Base-by-base conservation (phyloP, 179 eudicot genomes). In the Heliamphora pulchella region DNA sequence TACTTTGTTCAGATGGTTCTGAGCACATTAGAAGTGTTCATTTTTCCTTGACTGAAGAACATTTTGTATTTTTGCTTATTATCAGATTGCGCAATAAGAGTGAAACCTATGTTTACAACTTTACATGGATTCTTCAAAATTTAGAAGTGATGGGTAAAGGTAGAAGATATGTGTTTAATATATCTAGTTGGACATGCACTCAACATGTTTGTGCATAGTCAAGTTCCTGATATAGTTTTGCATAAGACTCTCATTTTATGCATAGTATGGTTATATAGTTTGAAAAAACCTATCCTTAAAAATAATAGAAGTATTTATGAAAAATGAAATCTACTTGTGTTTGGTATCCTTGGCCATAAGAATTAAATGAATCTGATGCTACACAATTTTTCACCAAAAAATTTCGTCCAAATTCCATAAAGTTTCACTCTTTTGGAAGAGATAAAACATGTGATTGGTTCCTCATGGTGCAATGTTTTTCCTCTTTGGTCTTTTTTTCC, bases 1-100 rank as follows among this genome's bases (percentile, higher is more conserved):
- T 55, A 47, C 67, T 61, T 44, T 13, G 9, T 18, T 44, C 46
- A 4, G n/a, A 46, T 46, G 46, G 71, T 62, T 61, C 31, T 46
- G 70, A 62, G 50, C 13, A 72, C 58, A 11, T 43, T 9, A 4
- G 18, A 20, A 57, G 8, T 14, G 39, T 59, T 75, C 5, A 67
- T 41, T 3, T 59, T 8, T 13, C 0, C 20, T 58, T 58, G 59
- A 51, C 61, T 31, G 67, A 63, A 43, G 57, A 7, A 11, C 76
- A 73, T 55, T 51, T 54, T 14, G 8, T 58, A 44, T n/a, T 61
- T 66, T 41, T 65, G 50, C 63, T 78, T 50, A 69, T 78, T 17
- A 64, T 78, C 58, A 64, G 51, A 9, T 66, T 11, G 11, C n/a
- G 8, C 31, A 31, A 41, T 47, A 0, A 18, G 53, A 31, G 20